Base-by-base conservation (phyloP, 2,329 filamentous ascomycete species). In the Cercospora zeina region DNA sequence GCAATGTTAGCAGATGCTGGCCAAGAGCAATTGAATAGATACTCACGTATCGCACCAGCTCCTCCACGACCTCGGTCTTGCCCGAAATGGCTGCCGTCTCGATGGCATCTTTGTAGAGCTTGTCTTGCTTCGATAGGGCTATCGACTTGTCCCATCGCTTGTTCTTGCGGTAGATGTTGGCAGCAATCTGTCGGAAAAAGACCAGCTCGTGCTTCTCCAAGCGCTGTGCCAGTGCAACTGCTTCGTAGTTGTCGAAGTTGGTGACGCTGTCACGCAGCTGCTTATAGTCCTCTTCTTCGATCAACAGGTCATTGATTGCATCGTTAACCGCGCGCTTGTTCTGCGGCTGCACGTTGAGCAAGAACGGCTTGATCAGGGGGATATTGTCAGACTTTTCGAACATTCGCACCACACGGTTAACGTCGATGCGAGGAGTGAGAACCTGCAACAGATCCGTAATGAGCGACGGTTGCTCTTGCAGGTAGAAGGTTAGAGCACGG, bases 61-160 rank as follows among this genome's bases (percentile, higher is more conserved):
- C 95, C 79, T 97, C 95, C 42, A 99, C 93, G 70, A 97, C 89
- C 31, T 97, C 93, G 11, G 84, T 75, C 85, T 97, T 97, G 75
- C 85, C 83, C 56, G 93, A 97, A 60, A 97, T 90, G 30, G 95
- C 95, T 33, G 96, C 87, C 13, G 95, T 99, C 83, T 99, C 95
- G 67, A 99, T 97, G 27, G 96, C 95, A 79, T 99, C 95, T 83
- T 97, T 97, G 88, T 95, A 99, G 14, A 99, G 83, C 85, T 97
- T 97, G 82, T 99, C 95, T 77, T 99, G 93, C 84, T 99, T 99
- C 14, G 93, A 97, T 51, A 99, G 82, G 34, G 91, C 87, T 77
- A 99, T 99, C 3, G 93, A 97, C 82, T 97, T 97, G 81, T 97
- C 93, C 96, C 96, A 99, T 67, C 95, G 87, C 89, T 97, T 97